Evolutionary conservation across 805 yeast genomes (phyloP).

Genomic region (Wickerhamomyces queroliae): DNA sequence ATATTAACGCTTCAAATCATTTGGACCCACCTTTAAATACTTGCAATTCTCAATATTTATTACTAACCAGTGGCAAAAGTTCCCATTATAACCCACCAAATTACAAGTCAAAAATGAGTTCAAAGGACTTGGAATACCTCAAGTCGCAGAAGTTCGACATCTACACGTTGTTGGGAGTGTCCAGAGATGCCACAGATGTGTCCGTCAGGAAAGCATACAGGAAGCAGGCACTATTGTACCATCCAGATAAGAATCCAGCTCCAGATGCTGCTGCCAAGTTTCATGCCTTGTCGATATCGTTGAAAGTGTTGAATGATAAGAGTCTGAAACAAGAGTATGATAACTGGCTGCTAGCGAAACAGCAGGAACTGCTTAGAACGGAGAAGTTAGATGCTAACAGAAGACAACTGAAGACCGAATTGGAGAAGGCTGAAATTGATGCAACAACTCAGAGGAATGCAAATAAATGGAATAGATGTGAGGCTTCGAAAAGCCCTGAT

Average conservation of each 20-base stretch:
- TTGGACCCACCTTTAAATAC: too few relatives aligned
- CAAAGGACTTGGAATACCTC: constrained; percentile 16
- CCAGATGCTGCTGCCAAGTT: constrained; percentile 90
- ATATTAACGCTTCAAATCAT: too few relatives aligned
- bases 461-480: constrained; percentile 11
- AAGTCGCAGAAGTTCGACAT: constrained; percentile 18
- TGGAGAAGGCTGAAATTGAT: constrained; percentile 16
- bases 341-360: constrained; percentile 15
- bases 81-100: too few relatives aligned
- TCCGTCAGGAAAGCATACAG: constrained; percentile 77
- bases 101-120: not conserved
- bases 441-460: not conserved
- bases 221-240: constrained; percentile 69
- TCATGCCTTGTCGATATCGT: constrained; percentile 78
- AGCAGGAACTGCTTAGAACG: constrained; percentile 4
- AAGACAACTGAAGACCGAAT: constrained; percentile 17
- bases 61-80: too few relatives aligned
- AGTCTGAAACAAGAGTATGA: constrained; percentile 84
- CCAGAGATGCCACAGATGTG: constrained; percentile 51
- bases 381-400: constrained; percentile 12
- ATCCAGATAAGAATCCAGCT: constrained; percentile 76
- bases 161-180: constrained; percentile 64
- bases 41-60: too few relatives aligned
- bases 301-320: constrained; percentile 75
- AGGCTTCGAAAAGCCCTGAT: constrained; percentile 4